Evolutionary conservation across 2,329 filamentous ascomycete species (phyloP).

Genomic region (Stachybotrys elegans): DNA sequence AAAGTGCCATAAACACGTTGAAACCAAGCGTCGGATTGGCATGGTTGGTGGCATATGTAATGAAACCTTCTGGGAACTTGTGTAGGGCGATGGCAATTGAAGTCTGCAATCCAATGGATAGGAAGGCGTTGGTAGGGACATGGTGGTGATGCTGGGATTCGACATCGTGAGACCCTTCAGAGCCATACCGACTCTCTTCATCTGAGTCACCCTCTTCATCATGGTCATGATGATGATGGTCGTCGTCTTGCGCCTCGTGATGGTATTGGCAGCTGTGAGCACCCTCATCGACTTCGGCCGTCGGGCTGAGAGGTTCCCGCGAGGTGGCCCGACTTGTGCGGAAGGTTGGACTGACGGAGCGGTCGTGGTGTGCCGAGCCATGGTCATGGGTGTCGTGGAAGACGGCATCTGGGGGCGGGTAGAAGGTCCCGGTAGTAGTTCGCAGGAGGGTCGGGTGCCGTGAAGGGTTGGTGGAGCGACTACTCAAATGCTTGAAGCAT

Average conservation of each 20-base stretch:
- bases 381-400: slow-evolving; percentile 20
- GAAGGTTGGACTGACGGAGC: slow-evolving; percentile 25
- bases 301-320: slow-evolving; percentile 23
- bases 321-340: slow-evolving; percentile 34
- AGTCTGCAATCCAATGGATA: slow-evolving; percentile 93
- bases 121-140: slow-evolving; percentile 87
- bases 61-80: slow-evolving; percentile 83
- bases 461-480: slow-evolving; percentile 27
- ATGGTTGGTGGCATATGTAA: slow-evolving; percentile 97
- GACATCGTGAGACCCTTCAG: slow-evolving; percentile 21
- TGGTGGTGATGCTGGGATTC: slow-evolving; percentile 79
- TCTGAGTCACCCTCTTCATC: slow-evolving; percentile 6
- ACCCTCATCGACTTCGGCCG: slow-evolving; percentile 3
- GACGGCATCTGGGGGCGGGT: slow-evolving; percentile 17
- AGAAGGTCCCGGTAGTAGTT: slow-evolving; percentile 33
- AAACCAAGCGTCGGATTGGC: slow-evolving; percentile 85
- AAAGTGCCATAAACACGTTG: slow-evolving; percentile 89
- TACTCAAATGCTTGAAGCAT: slow-evolving; percentile 55
- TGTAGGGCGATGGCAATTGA: slow-evolving; percentile 92
- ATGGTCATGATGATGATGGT: no score
- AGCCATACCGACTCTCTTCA: neutral
- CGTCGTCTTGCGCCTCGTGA: neutral
- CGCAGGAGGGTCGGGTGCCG: slow-evolving; percentile 33
- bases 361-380: slow-evolving; percentile 21
- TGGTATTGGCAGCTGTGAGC: neutral